Evolutionary conservation across 768 basidiomycete genomes (phyloP), one percentile per base, ranked within the genome.

Genomic region (Boletellus sp.): DNA sequence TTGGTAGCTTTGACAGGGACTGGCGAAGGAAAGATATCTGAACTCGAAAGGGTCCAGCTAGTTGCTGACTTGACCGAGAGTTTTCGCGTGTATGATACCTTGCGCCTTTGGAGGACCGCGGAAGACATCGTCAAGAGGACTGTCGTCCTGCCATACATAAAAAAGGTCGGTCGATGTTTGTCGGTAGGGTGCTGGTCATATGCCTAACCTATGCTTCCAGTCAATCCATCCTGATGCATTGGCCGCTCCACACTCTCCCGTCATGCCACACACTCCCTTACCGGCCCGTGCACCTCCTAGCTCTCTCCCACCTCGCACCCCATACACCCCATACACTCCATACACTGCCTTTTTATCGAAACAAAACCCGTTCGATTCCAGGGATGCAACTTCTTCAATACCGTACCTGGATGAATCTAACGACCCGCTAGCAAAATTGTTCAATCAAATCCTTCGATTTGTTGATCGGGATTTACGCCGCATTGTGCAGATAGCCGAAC

Each of bases 31-130:
- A 80, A 76, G 62, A 63, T 71, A n/a, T 63, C 75, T 2, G 87
- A 90, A 40, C 61, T 80, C 20, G 88, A 90, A 55, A 84, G 77
- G 59, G 73, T 73, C 11, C 87, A 85, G 54, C 71, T 75, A 55
- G 68, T 78, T 26, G 69, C 78, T 15, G 91, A 93, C 56, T 65
- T 93, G 46, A 81, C 79, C 1, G 90, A 94, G 58, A 90, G 90
- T 62, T 68, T 94, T 38, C 72, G 80, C 38, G 87, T 87, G 3
- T 94, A 94, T 60, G 88, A 93, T 56, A 67, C 78, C 7, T 72
- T 99, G 43, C 79, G 83, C 12, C 78, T 92, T 8, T 93, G 90
- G 89, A 72, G 81, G 58, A 84, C 90, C 54, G 95, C 94, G 2
- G 94, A 95, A 69, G 89, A 93, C 51, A 83, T 96, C 16, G 70